Evolutionary conservation across 768 basidiomycete genomes (phyloP), one percentile per base, ranked within the genome.

Genomic region (Austroboletus eburneus): DNA sequence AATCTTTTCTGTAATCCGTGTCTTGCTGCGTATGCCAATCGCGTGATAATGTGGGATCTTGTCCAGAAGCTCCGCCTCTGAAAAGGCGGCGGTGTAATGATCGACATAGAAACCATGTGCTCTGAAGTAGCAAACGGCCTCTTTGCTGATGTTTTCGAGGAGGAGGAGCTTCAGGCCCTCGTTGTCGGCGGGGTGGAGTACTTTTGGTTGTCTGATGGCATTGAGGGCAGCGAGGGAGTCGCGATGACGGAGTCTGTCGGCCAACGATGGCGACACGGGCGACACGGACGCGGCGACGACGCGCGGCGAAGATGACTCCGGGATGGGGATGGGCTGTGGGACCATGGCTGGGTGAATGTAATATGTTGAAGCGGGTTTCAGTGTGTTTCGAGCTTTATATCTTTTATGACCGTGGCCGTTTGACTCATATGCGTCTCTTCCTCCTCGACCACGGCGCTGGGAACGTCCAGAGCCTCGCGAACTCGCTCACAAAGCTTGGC

Each of bases 391-490:
- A 17, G 13, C 23, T 46, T 21, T n/a, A n/a, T n/a, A n/a, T n/a
- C n/a, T 48, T 56, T 51, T 60, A 59, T 49, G 34, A 5, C 12
- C 16, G 8, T 5, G 32, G 12, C 29, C 29, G 29, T 7, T 7
- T 7, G 29, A 7, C 13, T 29, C 13, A 29, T 29, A 79, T 78
- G 78, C 68, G 65, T 49, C 81, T 96, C 54, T 98, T 83, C 68
- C 80, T 98, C 58, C 85, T 98, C 54, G 95, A 97, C 67, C 96
- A 98, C 63, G 94, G 94, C 65, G 94, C 94, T 42, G 94, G 94
- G 18, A 97, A 93, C 62, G 90, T 92, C 38, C 85, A 85, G 70
- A 91, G 88, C 60, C 81, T 98, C 33, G 94, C 94, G 23, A 98
- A 98, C 66, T 88, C 94, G 2, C 75, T 98, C 55, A 78, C 70